Conservation (phyloP, 202 grass and related monocot genomes). For the Cymbopogon flexuosus region DNA sequence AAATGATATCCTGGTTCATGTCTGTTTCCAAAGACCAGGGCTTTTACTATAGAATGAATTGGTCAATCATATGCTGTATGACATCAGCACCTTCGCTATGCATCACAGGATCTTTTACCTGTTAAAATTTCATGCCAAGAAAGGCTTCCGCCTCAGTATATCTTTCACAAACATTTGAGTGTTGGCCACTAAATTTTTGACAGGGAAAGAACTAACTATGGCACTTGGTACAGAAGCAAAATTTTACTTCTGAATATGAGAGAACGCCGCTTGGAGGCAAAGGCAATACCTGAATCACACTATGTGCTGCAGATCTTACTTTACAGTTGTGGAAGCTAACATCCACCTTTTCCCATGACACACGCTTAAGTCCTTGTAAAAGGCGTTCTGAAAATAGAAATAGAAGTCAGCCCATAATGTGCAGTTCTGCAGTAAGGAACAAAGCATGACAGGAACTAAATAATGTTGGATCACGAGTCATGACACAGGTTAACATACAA, state of each 20-base stretch:
- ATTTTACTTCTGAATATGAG: slow-evolving; percentile 12
- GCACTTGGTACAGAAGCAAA: background rate
- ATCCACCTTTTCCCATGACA: slow-evolving; percentile 95
- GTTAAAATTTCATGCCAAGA: slow-evolving; percentile 19
- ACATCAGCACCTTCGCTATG: slow-evolving; percentile 83
- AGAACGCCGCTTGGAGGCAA: background rate
- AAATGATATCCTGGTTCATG: slow-evolving; percentile 26
- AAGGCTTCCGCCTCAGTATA: slow-evolving; percentile 6
- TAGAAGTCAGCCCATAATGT: slow-evolving; percentile 20
- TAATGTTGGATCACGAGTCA: slow-evolving; percentile 1
- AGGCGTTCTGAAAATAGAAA: slow-evolving; percentile 60
- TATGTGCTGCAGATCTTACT: slow-evolving; percentile 84
- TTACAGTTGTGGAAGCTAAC: slow-evolving; percentile 85
- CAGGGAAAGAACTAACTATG: background rate
- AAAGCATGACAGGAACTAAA: slow-evolving; percentile 1
- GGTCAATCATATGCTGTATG: slow-evolving; percentile 90
- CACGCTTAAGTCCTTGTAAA: slow-evolving; percentile 58
- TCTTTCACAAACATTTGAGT: slow-evolving; percentile 28
- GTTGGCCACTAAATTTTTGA: background rate
- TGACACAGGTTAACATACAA: background rate
- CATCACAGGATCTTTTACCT: slow-evolving; percentile 78
- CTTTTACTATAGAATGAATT: slow-evolving; percentile 47
- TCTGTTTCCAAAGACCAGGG: slow-evolving; percentile 4
- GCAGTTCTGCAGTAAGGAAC: background rate
- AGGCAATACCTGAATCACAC: slow-evolving; percentile 75